Evolutionary conservation across 2,329 filamentous ascomycete species (phyloP).

Genomic region (Beauveria asiatica): DNA sequence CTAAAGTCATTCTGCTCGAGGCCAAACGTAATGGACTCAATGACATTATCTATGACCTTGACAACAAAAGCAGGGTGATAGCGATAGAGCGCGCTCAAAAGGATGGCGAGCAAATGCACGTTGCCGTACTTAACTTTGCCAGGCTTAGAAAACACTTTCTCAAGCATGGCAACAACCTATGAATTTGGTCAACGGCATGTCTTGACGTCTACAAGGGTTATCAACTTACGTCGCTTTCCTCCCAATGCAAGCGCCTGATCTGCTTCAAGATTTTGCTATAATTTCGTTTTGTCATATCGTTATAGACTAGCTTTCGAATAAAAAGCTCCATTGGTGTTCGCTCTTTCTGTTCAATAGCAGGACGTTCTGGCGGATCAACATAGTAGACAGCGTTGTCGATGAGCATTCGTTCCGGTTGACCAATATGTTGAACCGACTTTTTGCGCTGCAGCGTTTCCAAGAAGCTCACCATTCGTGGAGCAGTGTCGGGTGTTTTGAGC

Average conservation of each 20-base stretch:
- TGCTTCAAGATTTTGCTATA: conserved; percentile 92
- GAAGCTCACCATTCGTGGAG: conserved; percentile 87
- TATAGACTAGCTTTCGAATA: conserved; percentile 83
- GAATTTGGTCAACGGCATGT: conserved; percentile 10
- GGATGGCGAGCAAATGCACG: conserved; percentile 84
- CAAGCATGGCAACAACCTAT: conserved; percentile 63
- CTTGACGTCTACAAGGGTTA: background rate
- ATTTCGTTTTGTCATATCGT: conserved; percentile 89
- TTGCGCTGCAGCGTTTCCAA: conserved; percentile 92
- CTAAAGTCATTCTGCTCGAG: conserved; percentile 96
- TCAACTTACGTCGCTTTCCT: conserved; percentile 67
- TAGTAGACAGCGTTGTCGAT: conserved; percentile 98
- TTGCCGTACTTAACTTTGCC: conserved; percentile 97
- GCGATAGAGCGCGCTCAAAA: conserved; percentile 79
- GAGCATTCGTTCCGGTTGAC: conserved; percentile 93
- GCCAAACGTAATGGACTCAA: conserved; percentile 81
- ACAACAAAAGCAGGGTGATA: conserved; percentile 91
- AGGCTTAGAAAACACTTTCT: conserved; percentile 92
- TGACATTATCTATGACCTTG: conserved; percentile 80
- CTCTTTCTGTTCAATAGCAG: conserved; percentile 94
- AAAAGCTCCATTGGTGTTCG: conserved; percentile 88
- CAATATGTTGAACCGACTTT: conserved; percentile 90
- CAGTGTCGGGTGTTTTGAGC: conserved; percentile 84
- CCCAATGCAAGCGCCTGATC: conserved; percentile 93
- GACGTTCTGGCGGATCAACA: conserved; percentile 87